A percentile compares a stretch with the other conserved stretches of the same genome.
Conservation (phyloP, 371 early-diverging fungal genomes). For the Neoconidiobolus thromboides region DNA sequence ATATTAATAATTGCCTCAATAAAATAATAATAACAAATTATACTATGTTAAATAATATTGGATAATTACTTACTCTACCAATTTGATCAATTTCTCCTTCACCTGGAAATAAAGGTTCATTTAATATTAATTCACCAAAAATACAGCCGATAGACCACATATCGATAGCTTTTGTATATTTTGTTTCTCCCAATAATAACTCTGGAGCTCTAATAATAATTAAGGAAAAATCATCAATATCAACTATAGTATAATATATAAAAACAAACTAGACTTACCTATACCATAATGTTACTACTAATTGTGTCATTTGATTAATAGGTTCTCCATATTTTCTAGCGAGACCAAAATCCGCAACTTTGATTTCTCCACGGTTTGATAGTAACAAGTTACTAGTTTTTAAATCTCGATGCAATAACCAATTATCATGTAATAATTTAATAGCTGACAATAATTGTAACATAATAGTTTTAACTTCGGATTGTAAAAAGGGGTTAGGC, state of each 20-base stretch:
- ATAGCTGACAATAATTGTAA: slow-evolving; percentile 69
- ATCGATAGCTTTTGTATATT: slow-evolving; percentile 90
- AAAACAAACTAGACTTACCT: slow-evolving; percentile 17
- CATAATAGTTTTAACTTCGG: slow-evolving; percentile 86
- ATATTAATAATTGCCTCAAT: too few species aligned
- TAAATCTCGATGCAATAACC: slow-evolving; percentile 94
- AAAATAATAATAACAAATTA: too few species aligned
- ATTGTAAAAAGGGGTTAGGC: slow-evolving; percentile 55
- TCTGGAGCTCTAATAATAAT: slow-evolving; percentile 76
- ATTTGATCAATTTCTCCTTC: slow-evolving; percentile 66
- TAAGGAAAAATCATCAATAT: too few species aligned
- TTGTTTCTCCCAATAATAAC: slow-evolving; percentile 75
- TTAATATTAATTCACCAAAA: slow-evolving; percentile 68
- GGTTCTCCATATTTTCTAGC: slow-evolving; percentile 61
- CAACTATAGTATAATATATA: not conserved
- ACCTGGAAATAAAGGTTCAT: slow-evolving; percentile 53
- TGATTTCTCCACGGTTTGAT: slow-evolving; percentile 63
- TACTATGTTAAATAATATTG: too few species aligned
- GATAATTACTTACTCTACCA: slow-evolving; percentile 21
- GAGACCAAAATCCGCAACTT: slow-evolving; percentile 75
- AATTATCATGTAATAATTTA: slow-evolving; percentile 77
- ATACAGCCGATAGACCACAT: slow-evolving; percentile 97
- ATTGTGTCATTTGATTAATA: slow-evolving; percentile 48
- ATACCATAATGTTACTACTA: slow-evolving; percentile 89
- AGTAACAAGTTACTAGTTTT: slow-evolving; percentile 92